Conservation (phyloP, 2,329 filamentous ascomycete species). For the Blastomyces silverae region DNA sequence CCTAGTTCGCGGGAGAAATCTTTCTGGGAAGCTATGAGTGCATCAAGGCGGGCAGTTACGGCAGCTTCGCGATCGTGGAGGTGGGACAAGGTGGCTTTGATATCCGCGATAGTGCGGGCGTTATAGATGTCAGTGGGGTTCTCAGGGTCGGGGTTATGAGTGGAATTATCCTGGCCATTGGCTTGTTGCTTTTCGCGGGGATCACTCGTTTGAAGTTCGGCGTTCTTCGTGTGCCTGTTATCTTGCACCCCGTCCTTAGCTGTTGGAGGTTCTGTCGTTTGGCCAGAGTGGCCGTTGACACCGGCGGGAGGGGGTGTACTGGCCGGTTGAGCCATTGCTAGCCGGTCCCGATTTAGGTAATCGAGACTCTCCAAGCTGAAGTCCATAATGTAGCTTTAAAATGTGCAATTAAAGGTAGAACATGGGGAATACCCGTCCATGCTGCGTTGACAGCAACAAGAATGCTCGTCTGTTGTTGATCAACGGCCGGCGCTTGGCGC, state of each 20-base stretch:
- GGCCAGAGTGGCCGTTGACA: neutral
- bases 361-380: constrained; percentile 10
- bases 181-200: constrained; percentile 1
- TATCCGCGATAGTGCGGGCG: constrained; percentile 68
- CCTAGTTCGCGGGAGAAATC: constrained; percentile 80
- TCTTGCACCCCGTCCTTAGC: constrained; percentile 1
- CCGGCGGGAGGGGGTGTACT: neutral
- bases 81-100: constrained; percentile 67
- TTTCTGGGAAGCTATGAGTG: constrained; percentile 72
- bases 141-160: constrained; percentile 4
- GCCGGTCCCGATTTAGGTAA: constrained; percentile 2
- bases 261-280: neutral
- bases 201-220: neutral
- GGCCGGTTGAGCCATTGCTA: neutral
- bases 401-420: neutral
- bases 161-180: constrained; percentile 20
- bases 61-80: constrained; percentile 69
- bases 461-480: neutral
- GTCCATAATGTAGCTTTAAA: neutral
- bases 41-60: constrained; percentile 67
- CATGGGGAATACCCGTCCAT: neutral
- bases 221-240: constrained; percentile 5
- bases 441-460: neutral
- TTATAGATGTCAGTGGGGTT: constrained; percentile 50
- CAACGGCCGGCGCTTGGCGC: neutral